Evolutionary conservation across 257 asterid genomes (phyloP), one percentile per base, ranked within the genome.

Genomic region (Solanum rostratum): DNA sequence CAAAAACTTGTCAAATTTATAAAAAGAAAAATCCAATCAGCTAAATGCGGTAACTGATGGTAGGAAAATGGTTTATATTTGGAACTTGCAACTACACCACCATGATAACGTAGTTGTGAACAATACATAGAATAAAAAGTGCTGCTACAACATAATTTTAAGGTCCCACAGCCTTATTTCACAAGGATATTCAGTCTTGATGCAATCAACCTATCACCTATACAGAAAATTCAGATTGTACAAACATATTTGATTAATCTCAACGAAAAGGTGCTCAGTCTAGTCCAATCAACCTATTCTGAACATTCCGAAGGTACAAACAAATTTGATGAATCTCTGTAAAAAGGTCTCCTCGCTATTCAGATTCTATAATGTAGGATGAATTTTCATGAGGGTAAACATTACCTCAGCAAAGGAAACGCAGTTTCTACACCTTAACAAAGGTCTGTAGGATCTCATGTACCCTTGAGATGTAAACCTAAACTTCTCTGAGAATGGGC

Each of bases 401-500:
- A 5, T 15, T 4, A 14, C 27, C 37, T 76, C 62, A 16, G 82
- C 45, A 76, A 76, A 76, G 15, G 18, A 27, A 76, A 76, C 82
- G 8, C 45, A 54, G 22, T 54, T 54, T 52, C 39, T 62, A 50
- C 55, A 15, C 59, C 14, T 53, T 29, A 33, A 76, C 41, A 12
- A 55, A 33, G 78, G 29, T 84, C 84, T 53, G 30, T 30, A 71
- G 69, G 68, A 55, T 55, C 62, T 18, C 83, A 59, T 43, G 73
- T 85, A 86, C 49, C 46, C 52, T 49, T 76, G 43, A 73, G 80
- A 70, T 78, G 80, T 41, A 33, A 52, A 74, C 33, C 88, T 93
- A 95, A 74, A 93, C 85, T 65, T 93, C 95, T 90, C 92, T 91
- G n/a, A 97, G 88, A 85, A 97, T 87, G 30, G 99, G 99, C 99